Base-by-base conservation (phyloP, 2,329 filamentous ascomycete genomes). In the Rutstroemia sp. region DNA sequence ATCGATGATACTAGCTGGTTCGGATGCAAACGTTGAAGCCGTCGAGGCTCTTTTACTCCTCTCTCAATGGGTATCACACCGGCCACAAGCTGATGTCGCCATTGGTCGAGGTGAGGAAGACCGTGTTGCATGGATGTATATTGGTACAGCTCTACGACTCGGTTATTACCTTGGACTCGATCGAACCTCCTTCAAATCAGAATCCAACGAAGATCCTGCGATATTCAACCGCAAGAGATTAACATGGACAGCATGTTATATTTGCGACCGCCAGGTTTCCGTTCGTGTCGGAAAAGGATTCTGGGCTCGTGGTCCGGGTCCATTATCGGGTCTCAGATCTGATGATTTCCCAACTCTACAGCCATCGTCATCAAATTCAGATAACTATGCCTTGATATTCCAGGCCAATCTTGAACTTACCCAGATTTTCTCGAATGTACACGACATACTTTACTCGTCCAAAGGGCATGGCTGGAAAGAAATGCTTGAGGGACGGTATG, bases 41-140 rank as follows among this genome's bases (percentile, higher is more conserved):
- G 85, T 89, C 0, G 86, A 90, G 65, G 84, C 85, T 1, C 71
- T 90, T 2, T 73, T 89, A 0, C 73, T 90, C 2, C 77, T 90
- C 1, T 86, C 86, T 0, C 86, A 90, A 65, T 90, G 86, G 86
- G 85, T 69, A 19, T 66, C 66, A 2, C 66, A 68, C 58, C 61
- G 66, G 16, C 65, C 66, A 25, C 66, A 68, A 57, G 62, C 61
- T 6, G 61, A 62, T 19, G 58, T 64, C 23, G 59, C 63, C 27
- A 82, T 89, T 19, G 86, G 86, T 0, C 78, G 85, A 55, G 86
- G 86, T 8, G 86, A 89, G 67, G 86, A 89, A 66, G 86, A 90
- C 63, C 79, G 86, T 46, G 85, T 86, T 30, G 85, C 85, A 0
- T 90, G 86, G 86, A 89, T 89, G 85, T 83, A 88, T 63, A 84